These are phyloP conservation scores for Pseudogymnoascus sp. DNA, from an alignment of 2,329 filamentous ascomycete species.

Conservation along the genomic window DNA sequence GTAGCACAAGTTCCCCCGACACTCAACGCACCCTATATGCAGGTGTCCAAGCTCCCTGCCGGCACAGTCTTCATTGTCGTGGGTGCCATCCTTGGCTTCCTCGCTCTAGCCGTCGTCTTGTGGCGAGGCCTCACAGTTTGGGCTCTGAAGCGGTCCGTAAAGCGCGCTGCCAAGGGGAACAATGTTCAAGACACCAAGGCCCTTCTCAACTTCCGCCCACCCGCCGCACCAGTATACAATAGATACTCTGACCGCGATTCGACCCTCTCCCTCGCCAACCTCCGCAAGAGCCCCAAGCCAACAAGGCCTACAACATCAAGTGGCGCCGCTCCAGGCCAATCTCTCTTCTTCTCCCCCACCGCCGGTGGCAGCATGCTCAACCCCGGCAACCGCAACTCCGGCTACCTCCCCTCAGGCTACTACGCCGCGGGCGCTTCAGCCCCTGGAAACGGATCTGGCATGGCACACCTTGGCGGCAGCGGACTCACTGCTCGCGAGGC, in stretches of 20 bases:
- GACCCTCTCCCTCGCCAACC: constrained; percentile 23
- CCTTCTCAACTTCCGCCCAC: constrained; percentile 43
- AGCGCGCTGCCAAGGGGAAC: constrained; percentile 71
- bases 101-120: constrained; percentile 71
- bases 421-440: constrained; percentile 58
- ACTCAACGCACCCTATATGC: constrained; percentile 81
- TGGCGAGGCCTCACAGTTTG: constrained; percentile 87
- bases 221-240: constrained; percentile 51
- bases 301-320: constrained; percentile 22
- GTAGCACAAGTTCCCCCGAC: constrained; percentile 74
- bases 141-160: constrained; percentile 85
- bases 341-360: constrained; percentile 90
- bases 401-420: constrained; percentile 85
- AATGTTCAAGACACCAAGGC: constrained; percentile 63
- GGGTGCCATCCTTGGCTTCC: constrained; percentile 75
- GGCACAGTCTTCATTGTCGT: constrained; percentile 96
- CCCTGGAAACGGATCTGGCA: constrained; percentile 28
- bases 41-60: constrained; percentile 74
- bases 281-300: constrained; percentile 30
- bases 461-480: constrained; percentile 33
- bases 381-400: constrained; percentile 57
- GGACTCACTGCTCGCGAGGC: constrained; percentile 26
- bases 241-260: constrained; percentile 50
- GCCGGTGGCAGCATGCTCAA: constrained; percentile 52
- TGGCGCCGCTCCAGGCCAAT: constrained; percentile 23